Base-by-base conservation (phyloP, 73 alveolate species). In the Uronychia setigera region DNA sequence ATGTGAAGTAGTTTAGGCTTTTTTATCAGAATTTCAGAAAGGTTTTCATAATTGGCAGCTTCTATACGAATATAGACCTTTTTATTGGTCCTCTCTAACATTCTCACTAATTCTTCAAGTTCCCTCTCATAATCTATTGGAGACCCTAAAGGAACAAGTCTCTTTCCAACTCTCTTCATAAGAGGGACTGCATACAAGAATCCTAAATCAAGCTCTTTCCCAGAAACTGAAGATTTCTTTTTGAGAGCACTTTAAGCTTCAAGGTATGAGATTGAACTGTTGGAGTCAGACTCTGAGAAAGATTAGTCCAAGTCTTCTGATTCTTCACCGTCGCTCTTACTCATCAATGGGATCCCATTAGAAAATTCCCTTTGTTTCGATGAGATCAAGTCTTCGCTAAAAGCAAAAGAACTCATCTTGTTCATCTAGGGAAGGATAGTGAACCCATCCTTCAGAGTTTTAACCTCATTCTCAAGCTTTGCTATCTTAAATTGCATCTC, bases 171-270 rank as follows among this genome's bases (percentile, higher is more conserved):
- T 57, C 77, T 58, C 32, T 75, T 60, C 14, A 86, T 88, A n/a
- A 92, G 85, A n/a, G 97, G 97, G 19, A 84, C 95, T 27, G 97
- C 84, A 33, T 80, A 92, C 29, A 92, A 82, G 74, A 78, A 81
- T 32, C 92, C 97, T 9, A 92, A 26, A 57, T 92, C 97, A 32
- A 89, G 83, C 58, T 28, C 77, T 29, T 60, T 60, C 34, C 67
- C 67, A 11, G 5, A 11, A 46, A n/a, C n/a, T 46, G 67, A 46
- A 46, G 67, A 46, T 5, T 46, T 19, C 67, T 19, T 46, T 19
- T 46, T 46, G n/a, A 46, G 67, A 46, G 19, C 19, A 19, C 19
- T 5, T 19, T 46, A 19, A 19, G 67, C 5, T 19, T 46, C 67
- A 5, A 46, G 67, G 67, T 46, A 11, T 5, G 67, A 5, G 67